phyloP scores from a whole-genome alignment of 495 filamentous ascomycete species.

The Cercophora scortea region DNA sequence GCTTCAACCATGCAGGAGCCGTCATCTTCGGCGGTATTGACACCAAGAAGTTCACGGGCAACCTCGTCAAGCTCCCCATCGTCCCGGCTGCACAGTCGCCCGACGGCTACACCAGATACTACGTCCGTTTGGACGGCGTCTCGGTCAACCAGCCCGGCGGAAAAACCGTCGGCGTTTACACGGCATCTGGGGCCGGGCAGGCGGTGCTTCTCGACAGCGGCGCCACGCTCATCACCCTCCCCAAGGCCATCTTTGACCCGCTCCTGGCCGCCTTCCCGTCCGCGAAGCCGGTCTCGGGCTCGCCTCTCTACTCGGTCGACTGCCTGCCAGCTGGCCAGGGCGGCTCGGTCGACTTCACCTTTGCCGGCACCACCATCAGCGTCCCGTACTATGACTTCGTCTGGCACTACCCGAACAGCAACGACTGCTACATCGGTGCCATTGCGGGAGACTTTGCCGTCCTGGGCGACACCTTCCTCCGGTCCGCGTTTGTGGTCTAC shows the following conservation, averaged over 20 bases:
- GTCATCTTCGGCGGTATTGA: constrained; percentile 85
- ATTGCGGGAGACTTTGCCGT: constrained; percentile 48
- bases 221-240: constrained; percentile 14
- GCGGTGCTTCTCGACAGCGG: constrained; percentile 18
- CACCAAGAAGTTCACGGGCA: constrained; percentile 69
- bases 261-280: constrained; percentile 27
- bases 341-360: constrained; percentile 56
- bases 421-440: constrained; percentile 35
- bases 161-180: constrained; percentile 5
- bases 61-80: constrained; percentile 42
- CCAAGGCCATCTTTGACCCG: constrained; percentile 14
- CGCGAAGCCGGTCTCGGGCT: constrained; percentile 35
- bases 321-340: constrained; percentile 48
- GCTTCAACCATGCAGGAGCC: constrained; percentile 34
- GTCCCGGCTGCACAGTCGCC: constrained; percentile 17
- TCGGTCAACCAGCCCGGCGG: constrained; percentile 12
- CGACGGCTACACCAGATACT: constrained; percentile 12
- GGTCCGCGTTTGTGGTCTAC: constrained; percentile 91
- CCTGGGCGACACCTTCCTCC: constrained; percentile 90
- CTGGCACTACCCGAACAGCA: constrained; percentile 29
- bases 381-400: constrained; percentile 62
- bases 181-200: background rate
- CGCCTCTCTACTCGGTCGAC: constrained; percentile 46
- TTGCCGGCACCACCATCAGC: constrained; percentile 31
- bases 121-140: constrained; percentile 11